phyloP scores from a whole-genome alignment of 345 rosid genomes.

The Durio zibethinus region DNA sequence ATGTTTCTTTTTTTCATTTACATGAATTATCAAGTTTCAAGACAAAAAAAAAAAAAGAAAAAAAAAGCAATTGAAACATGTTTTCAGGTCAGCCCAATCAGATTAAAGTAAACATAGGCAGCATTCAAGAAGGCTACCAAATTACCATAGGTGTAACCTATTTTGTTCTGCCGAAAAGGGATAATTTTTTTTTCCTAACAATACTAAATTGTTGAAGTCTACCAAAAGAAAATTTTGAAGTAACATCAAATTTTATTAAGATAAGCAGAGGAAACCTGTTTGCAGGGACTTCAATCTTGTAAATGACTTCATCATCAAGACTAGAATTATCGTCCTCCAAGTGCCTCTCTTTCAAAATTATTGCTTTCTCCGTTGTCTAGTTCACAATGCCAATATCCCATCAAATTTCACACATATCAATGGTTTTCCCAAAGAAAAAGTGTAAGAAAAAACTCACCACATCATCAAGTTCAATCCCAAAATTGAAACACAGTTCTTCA shows the following conservation, averaged over 20 bases:
- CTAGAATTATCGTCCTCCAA: constrained; percentile 44
- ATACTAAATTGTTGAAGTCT: neutral
- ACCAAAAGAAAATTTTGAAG: neutral
- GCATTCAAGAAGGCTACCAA: neutral
- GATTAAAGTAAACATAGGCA: neutral
- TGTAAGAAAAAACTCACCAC: constrained; percentile 51
- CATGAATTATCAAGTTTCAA: neutral
- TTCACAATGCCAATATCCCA: neutral
- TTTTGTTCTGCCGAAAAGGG: neutral
- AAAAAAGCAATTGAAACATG: neutral
- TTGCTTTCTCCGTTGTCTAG: constrained; percentile 86
- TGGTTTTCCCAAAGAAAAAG: neutral
- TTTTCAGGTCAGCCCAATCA: neutral
- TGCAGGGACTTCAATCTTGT: constrained; percentile 90
- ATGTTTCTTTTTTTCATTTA: neutral
- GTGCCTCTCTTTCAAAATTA: constrained; percentile 79
- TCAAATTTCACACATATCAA: neutral
- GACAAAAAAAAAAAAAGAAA: neutral
- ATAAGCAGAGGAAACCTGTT: constrained; percentile 45
- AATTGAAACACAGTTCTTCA: constrained; percentile 82
- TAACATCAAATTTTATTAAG: neutral
- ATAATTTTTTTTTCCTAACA: neutral
- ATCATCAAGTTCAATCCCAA: constrained; percentile 93
- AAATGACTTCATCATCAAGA: constrained; percentile 67
- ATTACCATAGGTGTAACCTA: neutral